phyloP scores from a whole-genome alignment of 805 yeast genomes.

The Hanseniaspora mollemarum region DNA sequence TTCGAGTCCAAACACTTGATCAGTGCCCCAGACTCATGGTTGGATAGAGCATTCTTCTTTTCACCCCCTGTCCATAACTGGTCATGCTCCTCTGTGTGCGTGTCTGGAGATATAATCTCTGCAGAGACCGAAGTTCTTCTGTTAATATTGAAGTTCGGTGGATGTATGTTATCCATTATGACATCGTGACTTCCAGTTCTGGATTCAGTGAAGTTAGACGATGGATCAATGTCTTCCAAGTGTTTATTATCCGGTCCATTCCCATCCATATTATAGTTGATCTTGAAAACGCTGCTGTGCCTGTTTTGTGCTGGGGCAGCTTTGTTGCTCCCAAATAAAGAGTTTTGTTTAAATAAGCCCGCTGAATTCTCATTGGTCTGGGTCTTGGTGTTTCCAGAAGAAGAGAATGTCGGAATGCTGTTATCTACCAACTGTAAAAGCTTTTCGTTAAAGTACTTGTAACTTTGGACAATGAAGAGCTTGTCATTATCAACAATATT shows the following conservation, averaged over 20 bases:
- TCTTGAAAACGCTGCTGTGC: slow-evolving; percentile 13
- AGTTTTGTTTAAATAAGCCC: not conserved
- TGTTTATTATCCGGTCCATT: not conserved
- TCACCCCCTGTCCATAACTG: slow-evolving; percentile 17
- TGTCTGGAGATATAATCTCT: slow-evolving; percentile 69
- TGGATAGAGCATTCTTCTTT: slow-evolving; percentile 39
- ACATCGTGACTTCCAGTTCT: slow-evolving; percentile 6
- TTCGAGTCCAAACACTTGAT: slow-evolving; percentile 64
- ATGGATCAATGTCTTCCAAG: slow-evolving; percentile 14
- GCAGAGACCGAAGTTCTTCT: slow-evolving; percentile 88
- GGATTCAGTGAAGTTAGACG: not conserved
- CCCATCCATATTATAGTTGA: slow-evolving; percentile 11
- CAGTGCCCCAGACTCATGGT: slow-evolving; percentile 55
- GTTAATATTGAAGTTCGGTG: slow-evolving; percentile 57
- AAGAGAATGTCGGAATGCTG: not conserved
- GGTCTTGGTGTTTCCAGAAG: too few relatives aligned
- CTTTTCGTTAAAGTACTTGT: slow-evolving; percentile 13
- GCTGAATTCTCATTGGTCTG: too few relatives aligned
- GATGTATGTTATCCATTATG: slow-evolving; percentile 29
- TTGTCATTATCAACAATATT: slow-evolving; percentile 11
- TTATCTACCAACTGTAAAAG: slow-evolving; percentile 4
- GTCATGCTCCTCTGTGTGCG: slow-evolving; percentile 55
- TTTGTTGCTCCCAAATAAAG: not conserved
- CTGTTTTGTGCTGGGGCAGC: not conserved
- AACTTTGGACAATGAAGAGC: slow-evolving; percentile 14